Evolutionary conservation across 2,329 filamentous ascomycete genomes (phyloP).

Genomic region (Ophiocordyceps sinensis): DNA sequence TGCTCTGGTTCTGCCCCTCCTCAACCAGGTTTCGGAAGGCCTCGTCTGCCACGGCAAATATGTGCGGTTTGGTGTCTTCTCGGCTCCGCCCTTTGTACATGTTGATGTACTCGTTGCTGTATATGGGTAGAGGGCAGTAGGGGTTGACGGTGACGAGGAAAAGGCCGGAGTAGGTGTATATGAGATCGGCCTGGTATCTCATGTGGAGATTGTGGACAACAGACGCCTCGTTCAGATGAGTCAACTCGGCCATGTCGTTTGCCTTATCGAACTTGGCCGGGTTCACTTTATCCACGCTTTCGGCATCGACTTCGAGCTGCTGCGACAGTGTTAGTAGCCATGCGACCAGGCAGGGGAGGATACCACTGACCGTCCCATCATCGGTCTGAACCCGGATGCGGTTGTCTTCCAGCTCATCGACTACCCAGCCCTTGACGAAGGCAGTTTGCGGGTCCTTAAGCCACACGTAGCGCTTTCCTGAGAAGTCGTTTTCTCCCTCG

Average conservation of each 20-base stretch:
- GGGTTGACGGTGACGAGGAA: slow-evolving; percentile 97
- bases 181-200: slow-evolving; percentile 88
- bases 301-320: slow-evolving; percentile 75
- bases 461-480: slow-evolving; percentile 97
- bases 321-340: slow-evolving; percentile 20
- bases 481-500: slow-evolving; percentile 97
- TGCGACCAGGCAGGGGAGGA: neutral
- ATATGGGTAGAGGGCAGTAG: slow-evolving; percentile 88
- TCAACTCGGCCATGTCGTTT: slow-evolving; percentile 97
- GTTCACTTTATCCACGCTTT: slow-evolving; percentile 96
- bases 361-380: slow-evolving; percentile 60
- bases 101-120: slow-evolving; percentile 91
- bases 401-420: slow-evolving; percentile 60
- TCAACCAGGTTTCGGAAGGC: slow-evolving; percentile 93
- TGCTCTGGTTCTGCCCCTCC: slow-evolving; percentile 92
- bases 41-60: slow-evolving; percentile 94
- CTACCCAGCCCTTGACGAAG: slow-evolving; percentile 84
- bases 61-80: slow-evolving; percentile 93
- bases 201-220: slow-evolving; percentile 95
- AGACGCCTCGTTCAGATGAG: slow-evolving; percentile 92
- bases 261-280: slow-evolving; percentile 99
- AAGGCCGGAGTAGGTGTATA: slow-evolving; percentile 94
- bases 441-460: slow-evolving; percentile 73
- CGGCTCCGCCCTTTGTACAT: slow-evolving; percentile 89
- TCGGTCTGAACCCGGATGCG: slow-evolving; percentile 81